Evolutionary conservation across 495 filamentous ascomycete species (phyloP).

Genomic region (Articulospora tetracladia): DNA sequence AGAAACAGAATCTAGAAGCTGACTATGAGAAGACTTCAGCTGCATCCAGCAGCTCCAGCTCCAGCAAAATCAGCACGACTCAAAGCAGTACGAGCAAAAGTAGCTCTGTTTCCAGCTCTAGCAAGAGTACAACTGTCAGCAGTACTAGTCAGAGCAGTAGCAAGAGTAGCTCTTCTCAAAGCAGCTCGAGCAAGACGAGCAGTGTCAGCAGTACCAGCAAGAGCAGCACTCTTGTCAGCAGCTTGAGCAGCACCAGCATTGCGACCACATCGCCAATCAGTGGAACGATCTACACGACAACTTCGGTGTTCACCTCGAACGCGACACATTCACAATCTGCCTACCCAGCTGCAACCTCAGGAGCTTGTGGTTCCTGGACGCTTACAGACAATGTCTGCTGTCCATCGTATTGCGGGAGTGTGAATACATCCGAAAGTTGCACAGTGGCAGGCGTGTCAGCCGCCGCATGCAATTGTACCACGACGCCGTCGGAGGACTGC

Average conservation of each 20-base stretch:
- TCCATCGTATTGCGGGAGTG: constrained; percentile 6
- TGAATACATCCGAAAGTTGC: constrained; percentile 9
- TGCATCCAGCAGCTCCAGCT: background rate
- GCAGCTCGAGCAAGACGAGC: too few species aligned
- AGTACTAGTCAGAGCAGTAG: background rate
- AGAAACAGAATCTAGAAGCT: background rate
- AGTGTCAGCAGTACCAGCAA: background rate
- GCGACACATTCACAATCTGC: constrained; percentile 9
- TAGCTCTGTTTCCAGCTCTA: background rate
- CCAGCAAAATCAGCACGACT: background rate
- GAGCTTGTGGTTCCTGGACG: constrained; percentile 8
- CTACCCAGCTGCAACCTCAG: constrained; percentile 3
- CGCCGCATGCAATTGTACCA: background rate
- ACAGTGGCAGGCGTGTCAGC: background rate
- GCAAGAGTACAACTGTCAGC: background rate
- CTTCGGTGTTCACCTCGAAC: background rate
- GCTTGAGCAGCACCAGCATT: background rate
- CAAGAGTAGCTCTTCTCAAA: too few species aligned
- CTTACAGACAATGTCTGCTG: constrained; percentile 16
- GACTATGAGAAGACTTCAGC: background rate
- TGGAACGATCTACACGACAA: background rate
- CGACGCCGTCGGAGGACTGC: constrained; percentile 1
- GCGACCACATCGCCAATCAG: background rate
- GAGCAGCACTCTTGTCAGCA: background rate
- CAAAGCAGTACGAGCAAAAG: background rate